Base-by-base conservation (phyloP, 805 yeast genomes). In the Myxozyma monticola region DNA sequence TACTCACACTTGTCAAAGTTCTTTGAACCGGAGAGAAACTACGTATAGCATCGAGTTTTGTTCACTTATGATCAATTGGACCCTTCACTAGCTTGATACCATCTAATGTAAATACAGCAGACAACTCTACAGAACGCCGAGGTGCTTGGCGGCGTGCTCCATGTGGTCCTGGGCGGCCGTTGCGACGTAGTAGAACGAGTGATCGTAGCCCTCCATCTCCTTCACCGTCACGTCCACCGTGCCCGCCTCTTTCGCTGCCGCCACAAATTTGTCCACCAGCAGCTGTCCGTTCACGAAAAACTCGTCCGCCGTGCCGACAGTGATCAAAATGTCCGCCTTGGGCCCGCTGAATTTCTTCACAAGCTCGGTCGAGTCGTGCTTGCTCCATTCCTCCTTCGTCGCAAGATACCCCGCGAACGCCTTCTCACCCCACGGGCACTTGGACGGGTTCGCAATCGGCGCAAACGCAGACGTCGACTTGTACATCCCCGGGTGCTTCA, bases 391-490 rank as follows among this genome's bases (percentile, higher is more conserved):
- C 59, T 79, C 76, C 14, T 66, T 63, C 8, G 59, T 58, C 36
- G 95, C 95, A 50, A 93, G 74, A 67, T 93, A 91, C 42, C 84
- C 85, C 2, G 75, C 70, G 61, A 90, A 91, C 49, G 85, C 84
- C 73, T 89, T 90, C 53, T 78, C 73, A 41, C 98, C 98, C 98
- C 98, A 91, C 34, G 83, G 85, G 57, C 83, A 79, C 42, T 74
- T 71, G 46, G 76, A 69, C 5, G 98, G 98, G 69, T 89, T 86
- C 22, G 80, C 71, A 59, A 93, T 87, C 45, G 99, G 98, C 0
- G 97, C 79, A 71, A 91, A 91, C 0, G 96, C 97, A 51, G 88
- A 79, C 36, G 86, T 90, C 1, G 93, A 81, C 65, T 79, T 79
- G 73, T 85, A 91, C 61, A 73, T 74, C 1, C 81, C 84, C 0